Base-by-base conservation (phyloP, 306 rosid genomes). In the Glycine soja region DNA sequence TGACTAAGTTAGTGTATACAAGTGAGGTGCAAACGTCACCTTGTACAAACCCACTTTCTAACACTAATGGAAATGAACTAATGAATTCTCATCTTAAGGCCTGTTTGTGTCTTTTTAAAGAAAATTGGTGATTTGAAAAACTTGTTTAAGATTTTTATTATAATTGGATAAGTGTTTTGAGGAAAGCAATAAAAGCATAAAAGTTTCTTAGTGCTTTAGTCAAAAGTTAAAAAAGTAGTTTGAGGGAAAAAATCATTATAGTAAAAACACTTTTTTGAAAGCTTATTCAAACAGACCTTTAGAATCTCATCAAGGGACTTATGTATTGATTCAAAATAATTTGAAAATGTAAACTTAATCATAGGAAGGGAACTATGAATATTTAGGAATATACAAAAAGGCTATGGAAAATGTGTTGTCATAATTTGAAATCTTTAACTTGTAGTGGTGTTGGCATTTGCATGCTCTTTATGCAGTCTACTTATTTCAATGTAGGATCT, bases 301-400 rank as follows among this genome's bases (percentile, higher is more conserved):
- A 36, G 16, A 36, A 64, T 61, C 19, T 59, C 32, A 13, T 46
- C 43, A n/a, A 57, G 70, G 45, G 57, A 73, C 12, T 18, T 56
- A 34, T 72, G 32, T 51, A 72, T 52, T 72, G 18, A 32, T 72
- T n/a, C 50, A 52, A 72, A 72, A 13, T 75, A 14, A 43, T 75
- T 58, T 58, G 24, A 42, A 58, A 54, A 18, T 61, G 57, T 43
- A 13, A 72, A 72, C 64, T 12, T 53, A 46, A 30, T 34, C 46
- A 42, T 42, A 1, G 9, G 46, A 16, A 38, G 53, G 53, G 8
- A 74, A 14, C 18, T 58, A 43, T 58, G 65, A 43, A 42, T 58
- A 75, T 74, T 54, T 10, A 36, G 67, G 7, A 66, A 46, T 46
- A 30, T 62, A 13, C 3, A 32, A 36, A 76, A 76, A 30, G 2